These are phyloP conservation scores for Monosporascus sp. DNA, from an alignment of 2,329 filamentous ascomycete species.

Conservation along the genomic window DNA sequence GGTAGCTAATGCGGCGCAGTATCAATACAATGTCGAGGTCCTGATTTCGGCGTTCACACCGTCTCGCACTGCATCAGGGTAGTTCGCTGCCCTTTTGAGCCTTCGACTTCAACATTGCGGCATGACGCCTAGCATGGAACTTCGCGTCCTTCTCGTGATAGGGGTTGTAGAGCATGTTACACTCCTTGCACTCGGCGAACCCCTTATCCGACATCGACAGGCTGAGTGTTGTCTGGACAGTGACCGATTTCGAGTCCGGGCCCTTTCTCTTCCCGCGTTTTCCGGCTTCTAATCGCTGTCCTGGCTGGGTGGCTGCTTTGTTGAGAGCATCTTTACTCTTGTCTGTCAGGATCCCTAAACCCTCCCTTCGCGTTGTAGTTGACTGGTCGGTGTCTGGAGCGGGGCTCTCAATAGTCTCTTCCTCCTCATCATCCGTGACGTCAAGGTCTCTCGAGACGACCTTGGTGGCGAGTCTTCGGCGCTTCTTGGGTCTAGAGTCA, in stretches of 20 bases:
- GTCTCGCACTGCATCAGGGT: too few relatives aligned
- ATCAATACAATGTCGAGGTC: too few relatives aligned
- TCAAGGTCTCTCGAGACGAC: conserved; percentile 8
- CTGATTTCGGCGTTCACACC: too few relatives aligned
- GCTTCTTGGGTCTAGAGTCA: conserved; percentile 16
- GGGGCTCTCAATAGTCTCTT: conserved; percentile 1
- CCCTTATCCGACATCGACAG: conserved; percentile 29
- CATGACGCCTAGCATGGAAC: conserved; percentile 33
- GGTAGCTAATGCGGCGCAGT: too few relatives aligned
- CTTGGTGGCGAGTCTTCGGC: conserved; percentile 28
- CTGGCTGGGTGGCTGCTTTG: conserved; percentile 1
- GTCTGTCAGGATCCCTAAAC: conserved; percentile 3
- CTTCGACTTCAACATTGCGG: conserved; percentile 21
- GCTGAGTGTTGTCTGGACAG: conserved; percentile 37
- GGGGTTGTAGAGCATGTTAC: conserved; percentile 39
- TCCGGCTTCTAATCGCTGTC: conserved; percentile 2
- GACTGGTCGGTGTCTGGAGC: background rate
- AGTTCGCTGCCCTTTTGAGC: too few relatives aligned
- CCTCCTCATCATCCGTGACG: conserved; percentile 6
- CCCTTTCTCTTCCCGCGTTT: conserved; percentile 4
- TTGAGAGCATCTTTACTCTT: conserved; percentile 7
- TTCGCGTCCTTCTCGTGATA: conserved; percentile 37
- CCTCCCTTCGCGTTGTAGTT: background rate
- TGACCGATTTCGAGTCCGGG: conserved; percentile 15
- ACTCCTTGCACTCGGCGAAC: conserved; percentile 37